phyloP scores from a whole-genome alignment of 441 rosid genomes.

The Lepidium campestre region DNA sequence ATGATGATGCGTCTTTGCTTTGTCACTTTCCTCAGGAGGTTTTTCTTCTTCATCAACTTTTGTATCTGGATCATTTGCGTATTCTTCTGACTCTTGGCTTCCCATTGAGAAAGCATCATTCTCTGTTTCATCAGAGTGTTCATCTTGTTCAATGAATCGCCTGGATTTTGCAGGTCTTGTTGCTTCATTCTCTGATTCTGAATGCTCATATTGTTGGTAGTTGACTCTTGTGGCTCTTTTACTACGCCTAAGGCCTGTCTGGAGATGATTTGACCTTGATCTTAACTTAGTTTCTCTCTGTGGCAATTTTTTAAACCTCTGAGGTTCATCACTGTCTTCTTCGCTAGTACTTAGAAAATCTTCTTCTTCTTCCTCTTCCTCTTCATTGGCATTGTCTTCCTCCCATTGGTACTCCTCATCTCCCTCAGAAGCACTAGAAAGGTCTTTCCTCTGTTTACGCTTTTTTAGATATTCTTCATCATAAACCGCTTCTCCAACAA shows the following conservation, averaged over 20 bases:
- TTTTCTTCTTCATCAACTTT: slow-evolving; percentile 38
- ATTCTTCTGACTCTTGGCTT: slow-evolving; percentile 59
- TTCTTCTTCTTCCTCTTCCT: slow-evolving; percentile 65
- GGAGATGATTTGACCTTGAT: slow-evolving; percentile 57
- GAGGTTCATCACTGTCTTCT: slow-evolving; percentile 67
- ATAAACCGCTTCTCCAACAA: slow-evolving; percentile 92
- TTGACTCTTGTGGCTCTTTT: slow-evolving; percentile 71
- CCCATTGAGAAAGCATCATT: slow-evolving; percentile 53
- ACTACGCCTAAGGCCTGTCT: slow-evolving; percentile 87
- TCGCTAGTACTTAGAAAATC: slow-evolving; percentile 64
- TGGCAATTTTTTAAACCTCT: slow-evolving; percentile 54
- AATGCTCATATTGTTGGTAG: slow-evolving; percentile 69
- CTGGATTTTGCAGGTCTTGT: slow-evolving; percentile 42
- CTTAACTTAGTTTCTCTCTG: slow-evolving; percentile 71
- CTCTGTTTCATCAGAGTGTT: slow-evolving; percentile 43
- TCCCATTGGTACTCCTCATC: slow-evolving; percentile 81
- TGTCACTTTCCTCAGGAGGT: slow-evolving; percentile 22
- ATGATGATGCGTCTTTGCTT: slow-evolving; percentile 25
- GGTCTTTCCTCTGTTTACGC: slow-evolving; percentile 55
- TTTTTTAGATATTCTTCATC: slow-evolving; percentile 84
- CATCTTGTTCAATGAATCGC: slow-evolving; percentile 46
- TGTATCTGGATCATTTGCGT: slow-evolving; percentile 49
- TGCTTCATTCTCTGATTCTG: slow-evolving; percentile 79
- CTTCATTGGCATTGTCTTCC: slow-evolving; percentile 78
- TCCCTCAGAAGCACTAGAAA: slow-evolving; percentile 85